A percentile compares a stretch with the other conserved stretches of the same genome.
phyloP scores from a whole-genome alignment of 108 stramenopile species.

The Nitzschia putrida region DNA sequence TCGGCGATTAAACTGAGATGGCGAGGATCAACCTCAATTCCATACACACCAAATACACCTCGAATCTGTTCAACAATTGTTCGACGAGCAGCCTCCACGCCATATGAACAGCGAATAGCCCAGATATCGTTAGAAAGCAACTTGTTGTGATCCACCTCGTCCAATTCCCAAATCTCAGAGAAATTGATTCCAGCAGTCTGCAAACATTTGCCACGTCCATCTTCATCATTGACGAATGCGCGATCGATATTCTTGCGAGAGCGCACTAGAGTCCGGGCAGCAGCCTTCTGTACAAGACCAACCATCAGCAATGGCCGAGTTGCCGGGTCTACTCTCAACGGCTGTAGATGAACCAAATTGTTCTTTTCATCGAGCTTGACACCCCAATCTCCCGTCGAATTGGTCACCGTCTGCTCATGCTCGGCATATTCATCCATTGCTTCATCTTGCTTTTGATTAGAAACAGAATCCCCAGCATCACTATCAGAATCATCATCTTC shows the following conservation, averaged over 20 bases:
- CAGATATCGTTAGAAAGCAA: slow-evolving; percentile 94
- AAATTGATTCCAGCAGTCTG: slow-evolving; percentile 97
- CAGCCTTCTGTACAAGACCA: slow-evolving; percentile 90
- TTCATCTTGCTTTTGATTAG: slow-evolving; percentile 59
- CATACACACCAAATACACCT: slow-evolving; percentile 98
- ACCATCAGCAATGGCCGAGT: slow-evolving; percentile 96
- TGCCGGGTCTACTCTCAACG: slow-evolving; percentile 75
- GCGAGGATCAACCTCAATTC: slow-evolving; percentile 96
- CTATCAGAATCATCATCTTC: slow-evolving; percentile 77
- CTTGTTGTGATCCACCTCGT: slow-evolving; percentile 82
- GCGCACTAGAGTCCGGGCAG: slow-evolving; percentile 76
- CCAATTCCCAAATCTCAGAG: slow-evolving; percentile 88
- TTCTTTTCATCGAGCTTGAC: slow-evolving; percentile 41
- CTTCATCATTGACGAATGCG: slow-evolving; percentile 89
- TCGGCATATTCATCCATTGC: background rate
- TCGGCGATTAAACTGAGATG: slow-evolving; percentile 97
- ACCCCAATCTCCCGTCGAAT: background rate
- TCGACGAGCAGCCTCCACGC: slow-evolving; percentile 96
- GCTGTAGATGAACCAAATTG: slow-evolving; percentile 63
- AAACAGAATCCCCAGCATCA: slow-evolving; percentile 59
- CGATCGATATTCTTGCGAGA: slow-evolving; percentile 77
- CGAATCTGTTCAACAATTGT: slow-evolving; percentile 95
- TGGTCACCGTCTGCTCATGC: slow-evolving; percentile 44
- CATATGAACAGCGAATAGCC: slow-evolving; percentile 89
- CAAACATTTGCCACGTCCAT: slow-evolving; percentile 76